Percentiles rank a stretch among this genome's conserved stretches.
Evolutionary conservation across 306 rosid species (phyloP).

Genomic region (Acacia confusa): DNA sequence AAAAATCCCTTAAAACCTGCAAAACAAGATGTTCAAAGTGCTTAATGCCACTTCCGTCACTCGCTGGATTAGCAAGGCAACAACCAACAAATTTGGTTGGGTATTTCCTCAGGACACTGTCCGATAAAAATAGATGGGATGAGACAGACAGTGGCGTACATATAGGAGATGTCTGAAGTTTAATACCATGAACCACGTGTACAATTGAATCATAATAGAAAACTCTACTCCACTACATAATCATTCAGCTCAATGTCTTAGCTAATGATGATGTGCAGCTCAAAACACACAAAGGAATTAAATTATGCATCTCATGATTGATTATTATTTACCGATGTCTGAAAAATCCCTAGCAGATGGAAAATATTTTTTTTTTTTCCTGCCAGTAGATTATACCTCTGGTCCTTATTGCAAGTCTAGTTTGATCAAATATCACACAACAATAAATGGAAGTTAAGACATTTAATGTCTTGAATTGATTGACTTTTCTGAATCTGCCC

Average conservation of each 20-base stretch:
- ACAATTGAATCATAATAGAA: neutral
- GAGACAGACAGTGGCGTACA: neutral
- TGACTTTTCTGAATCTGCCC: too few species aligned
- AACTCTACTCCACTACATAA: neutral
- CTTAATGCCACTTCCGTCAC: slow-evolving; percentile 73
- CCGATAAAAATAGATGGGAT: slow-evolving; percentile 30
- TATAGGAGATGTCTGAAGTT: slow-evolving; percentile 7
- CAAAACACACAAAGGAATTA: neutral
- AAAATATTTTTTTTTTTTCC: too few species aligned
- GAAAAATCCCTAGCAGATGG: neutral
- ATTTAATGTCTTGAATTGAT: too few species aligned
- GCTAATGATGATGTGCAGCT: slow-evolving; percentile 15
- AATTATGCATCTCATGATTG: neutral
- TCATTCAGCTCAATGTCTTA: slow-evolving; percentile 12
- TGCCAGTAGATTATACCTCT: too few species aligned
- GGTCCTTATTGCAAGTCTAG: too few species aligned
- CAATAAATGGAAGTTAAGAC: too few species aligned
- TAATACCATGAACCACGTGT: neutral
- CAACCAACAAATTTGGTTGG: slow-evolving; percentile 87
- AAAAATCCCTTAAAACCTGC: slow-evolving; percentile 51
- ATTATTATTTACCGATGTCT: neutral
- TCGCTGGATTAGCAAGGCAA: slow-evolving; percentile 93
- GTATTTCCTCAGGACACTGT: slow-evolving; percentile 76
- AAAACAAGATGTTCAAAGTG: slow-evolving; percentile 69
- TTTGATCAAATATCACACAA: too few species aligned